Percentiles rank a stretch among this genome's conserved stretches.
Evolutionary conservation across 177 flowering plant genomes (phyloP).

Genomic region (Telopea speciosissima): DNA sequence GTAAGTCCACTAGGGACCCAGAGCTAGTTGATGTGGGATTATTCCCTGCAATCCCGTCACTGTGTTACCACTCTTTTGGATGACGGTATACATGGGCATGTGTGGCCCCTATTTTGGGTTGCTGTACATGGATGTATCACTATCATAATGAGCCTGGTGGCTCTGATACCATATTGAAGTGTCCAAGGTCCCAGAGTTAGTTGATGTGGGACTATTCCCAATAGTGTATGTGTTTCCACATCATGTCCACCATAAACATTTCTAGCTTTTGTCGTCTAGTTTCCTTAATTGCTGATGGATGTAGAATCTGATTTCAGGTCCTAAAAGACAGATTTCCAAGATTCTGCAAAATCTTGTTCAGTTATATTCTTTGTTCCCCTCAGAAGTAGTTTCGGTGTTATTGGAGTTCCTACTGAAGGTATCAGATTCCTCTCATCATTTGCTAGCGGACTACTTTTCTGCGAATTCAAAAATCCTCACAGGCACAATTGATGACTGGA

Average conservation of each 20-base stretch:
- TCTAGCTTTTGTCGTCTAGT: no score
- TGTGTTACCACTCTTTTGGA: no score
- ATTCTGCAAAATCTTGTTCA: constrained; percentile 34
- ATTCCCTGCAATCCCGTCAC: no score
- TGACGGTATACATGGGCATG: no score
- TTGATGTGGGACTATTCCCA: no score
- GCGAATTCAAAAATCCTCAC: constrained; percentile 5
- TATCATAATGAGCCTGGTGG: no score
- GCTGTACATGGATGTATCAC: no score
- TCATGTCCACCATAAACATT: no score
- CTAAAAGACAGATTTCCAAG: constrained; percentile 40
- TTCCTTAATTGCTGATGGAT: constrained; percentile 3
- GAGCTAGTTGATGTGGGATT: no score
- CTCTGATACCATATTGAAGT: background rate
- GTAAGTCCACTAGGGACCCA: no score
- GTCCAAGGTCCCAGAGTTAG: background rate
- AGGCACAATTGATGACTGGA: constrained; percentile 49
- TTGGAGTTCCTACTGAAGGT: constrained; percentile 46
- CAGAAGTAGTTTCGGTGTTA: constrained; percentile 47
- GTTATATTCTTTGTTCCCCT: constrained; percentile 53
- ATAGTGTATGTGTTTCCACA: no score
- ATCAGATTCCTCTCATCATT: constrained; percentile 14
- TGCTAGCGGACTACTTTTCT: constrained; percentile 9
- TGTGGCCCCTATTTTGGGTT: no score
- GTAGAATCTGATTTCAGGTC: constrained; percentile 34